These are phyloP conservation scores for Pyrrhoderma lamaoense DNA, from an alignment of 1,284 basidiomycete species.

Conservation along the genomic window DNA sequence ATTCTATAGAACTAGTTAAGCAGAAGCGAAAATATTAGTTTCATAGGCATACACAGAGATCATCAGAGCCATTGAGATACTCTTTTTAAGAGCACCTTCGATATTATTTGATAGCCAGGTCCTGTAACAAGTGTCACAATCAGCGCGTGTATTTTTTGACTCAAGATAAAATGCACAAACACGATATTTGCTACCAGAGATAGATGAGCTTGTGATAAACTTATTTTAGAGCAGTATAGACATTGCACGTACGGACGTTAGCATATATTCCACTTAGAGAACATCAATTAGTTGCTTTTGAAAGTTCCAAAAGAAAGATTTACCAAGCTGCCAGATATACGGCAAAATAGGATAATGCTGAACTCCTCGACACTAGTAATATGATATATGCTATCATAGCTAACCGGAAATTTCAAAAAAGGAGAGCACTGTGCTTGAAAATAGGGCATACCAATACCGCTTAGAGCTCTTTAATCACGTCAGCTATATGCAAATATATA, in stretches of 20 bases:
- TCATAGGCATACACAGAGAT: slow-evolving; percentile 30
- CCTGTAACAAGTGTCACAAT: slow-evolving; percentile 25
- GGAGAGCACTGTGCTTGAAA: not conserved
- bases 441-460: slow-evolving; percentile 31
- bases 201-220: not conserved
- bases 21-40: not conserved
- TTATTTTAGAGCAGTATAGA: not conserved
- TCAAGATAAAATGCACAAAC: too few relatives aligned
- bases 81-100: slow-evolving; percentile 69
- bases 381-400: slow-evolving; percentile 59
- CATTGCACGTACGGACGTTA: not conserved
- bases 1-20: slow-evolving; percentile 24
- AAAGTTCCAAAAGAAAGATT: slow-evolving; percentile 19
- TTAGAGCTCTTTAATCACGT: slow-evolving; percentile 25
- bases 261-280: not conserved
- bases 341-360: slow-evolving; percentile 60
- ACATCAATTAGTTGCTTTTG: not conserved
- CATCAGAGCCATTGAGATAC: slow-evolving; percentile 61
- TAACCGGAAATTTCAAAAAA: not conserved
- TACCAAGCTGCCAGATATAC: slow-evolving; percentile 61
- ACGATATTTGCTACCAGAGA: not conserved
- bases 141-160: not conserved
- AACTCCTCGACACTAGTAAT: slow-evolving; percentile 50
- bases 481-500: not conserved
- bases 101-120: slow-evolving; percentile 69